phyloP scores from a whole-genome alignment of 805 yeast genomes.

The Cyberlindnera bimundalis region DNA sequence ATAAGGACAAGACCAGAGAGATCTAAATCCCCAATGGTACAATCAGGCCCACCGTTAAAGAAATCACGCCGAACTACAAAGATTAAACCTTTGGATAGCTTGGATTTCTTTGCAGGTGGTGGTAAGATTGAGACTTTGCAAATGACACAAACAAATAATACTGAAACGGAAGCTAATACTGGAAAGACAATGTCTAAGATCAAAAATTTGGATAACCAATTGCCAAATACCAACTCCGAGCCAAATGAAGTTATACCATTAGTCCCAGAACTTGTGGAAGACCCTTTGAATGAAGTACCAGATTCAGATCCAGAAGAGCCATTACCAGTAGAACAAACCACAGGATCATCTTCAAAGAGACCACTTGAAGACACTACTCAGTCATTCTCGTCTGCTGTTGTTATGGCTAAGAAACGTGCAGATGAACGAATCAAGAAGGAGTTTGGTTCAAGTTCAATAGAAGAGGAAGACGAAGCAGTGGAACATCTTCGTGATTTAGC shows the following conservation, averaged over 20 bases:
- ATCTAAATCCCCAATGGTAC: constrained; percentile 1
- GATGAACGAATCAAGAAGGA: constrained; percentile 21
- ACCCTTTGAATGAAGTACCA: neutral
- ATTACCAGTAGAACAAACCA: neutral
- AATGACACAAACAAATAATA: neutral
- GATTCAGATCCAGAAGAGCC: constrained; percentile 3
- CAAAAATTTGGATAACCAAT: neutral
- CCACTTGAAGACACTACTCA: neutral
- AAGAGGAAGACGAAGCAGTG: constrained; percentile 25
- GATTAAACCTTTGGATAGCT: constrained; percentile 33
- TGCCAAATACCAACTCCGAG: neutral
- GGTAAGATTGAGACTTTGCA: constrained; percentile 6
- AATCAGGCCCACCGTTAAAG: constrained; percentile 9
- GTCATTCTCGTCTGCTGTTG: constrained; percentile 19
- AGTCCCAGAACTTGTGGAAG: no score
- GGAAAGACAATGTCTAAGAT: neutral
- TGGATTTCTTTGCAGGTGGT: constrained; percentile 40
- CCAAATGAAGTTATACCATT: no score
- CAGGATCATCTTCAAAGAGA: neutral
- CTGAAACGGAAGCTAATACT: neutral
- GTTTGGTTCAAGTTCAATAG: constrained; percentile 12
- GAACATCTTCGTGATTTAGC: constrained; percentile 32
- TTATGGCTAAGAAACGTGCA: constrained; percentile 21
- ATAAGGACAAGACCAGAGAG: constrained; percentile 15
- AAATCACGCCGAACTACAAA: constrained; percentile 16